A percentile compares a stretch with the other conserved stretches of the same genome.
Conservation (phyloP, 1,284 basidiomycete species). For the Agaricales sp. region DNA sequence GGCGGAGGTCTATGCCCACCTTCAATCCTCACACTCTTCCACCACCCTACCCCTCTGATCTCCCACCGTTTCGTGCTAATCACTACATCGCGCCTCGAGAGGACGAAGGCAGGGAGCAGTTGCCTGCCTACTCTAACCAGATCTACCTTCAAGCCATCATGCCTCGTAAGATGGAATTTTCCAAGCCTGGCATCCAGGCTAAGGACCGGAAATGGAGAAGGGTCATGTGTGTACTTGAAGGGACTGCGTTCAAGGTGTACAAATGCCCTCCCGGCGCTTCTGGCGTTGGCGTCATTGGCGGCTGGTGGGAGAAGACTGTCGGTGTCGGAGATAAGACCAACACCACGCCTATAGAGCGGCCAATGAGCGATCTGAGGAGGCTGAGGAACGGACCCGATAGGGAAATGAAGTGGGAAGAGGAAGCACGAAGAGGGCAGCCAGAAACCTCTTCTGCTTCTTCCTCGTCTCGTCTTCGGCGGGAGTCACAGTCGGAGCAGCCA, state of each 20-base stretch:
- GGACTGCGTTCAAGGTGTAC: constrained; percentile 84
- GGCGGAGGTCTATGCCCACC: constrained; percentile 21
- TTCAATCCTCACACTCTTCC: constrained; percentile 20
- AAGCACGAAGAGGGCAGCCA: constrained; percentile 5
- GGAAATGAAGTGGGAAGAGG: constrained; percentile 13
- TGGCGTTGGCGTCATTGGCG: constrained; percentile 42
- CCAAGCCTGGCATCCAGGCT: constrained; percentile 75
- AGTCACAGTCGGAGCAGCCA: constrained; percentile 15
- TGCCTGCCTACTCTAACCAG: constrained; percentile 78
- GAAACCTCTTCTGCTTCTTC: constrained; percentile 8
- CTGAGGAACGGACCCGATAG: constrained; percentile 4
- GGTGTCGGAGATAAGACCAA: constrained; percentile 50
- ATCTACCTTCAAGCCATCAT: constrained; percentile 82
- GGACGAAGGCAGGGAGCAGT: constrained; percentile 73
- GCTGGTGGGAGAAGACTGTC: constrained; percentile 69
- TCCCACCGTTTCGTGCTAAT: constrained; percentile 6
- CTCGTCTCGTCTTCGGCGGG: constrained; percentile 6
- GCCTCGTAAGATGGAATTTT: constrained; percentile 94
- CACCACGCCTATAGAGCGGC: constrained; percentile 10
- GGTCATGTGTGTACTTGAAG: constrained; percentile 85
- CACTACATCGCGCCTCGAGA: constrained; percentile 20
- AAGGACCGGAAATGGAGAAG: constrained; percentile 88
- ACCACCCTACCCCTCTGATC: constrained; percentile 21
- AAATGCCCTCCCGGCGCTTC: constrained; percentile 42
- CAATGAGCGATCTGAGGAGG: constrained; percentile 14